phyloP scores from a whole-genome alignment of 1,284 basidiomycete genomes.

The Cutaneotrichosporon daszewskae region DNA sequence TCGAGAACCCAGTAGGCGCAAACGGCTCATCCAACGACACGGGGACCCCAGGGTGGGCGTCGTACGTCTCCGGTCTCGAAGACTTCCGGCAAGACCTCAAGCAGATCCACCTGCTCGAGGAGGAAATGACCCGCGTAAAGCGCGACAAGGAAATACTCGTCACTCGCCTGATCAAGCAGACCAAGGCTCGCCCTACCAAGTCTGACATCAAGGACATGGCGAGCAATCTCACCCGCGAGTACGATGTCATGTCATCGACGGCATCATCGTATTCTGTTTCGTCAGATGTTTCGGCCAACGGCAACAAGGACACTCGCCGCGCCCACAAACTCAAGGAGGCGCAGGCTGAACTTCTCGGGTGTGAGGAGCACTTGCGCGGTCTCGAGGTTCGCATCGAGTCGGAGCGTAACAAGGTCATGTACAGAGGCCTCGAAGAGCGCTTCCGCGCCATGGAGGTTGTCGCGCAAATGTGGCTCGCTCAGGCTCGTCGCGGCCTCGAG shows the following conservation, averaged over 20 bases:
- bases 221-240: slow-evolving; percentile 9
- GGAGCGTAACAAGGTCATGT: slow-evolving; percentile 48
- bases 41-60: slow-evolving; percentile 40
- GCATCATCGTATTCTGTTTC: slow-evolving; percentile 26
- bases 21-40: slow-evolving; percentile 11
- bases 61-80: slow-evolving; percentile 41
- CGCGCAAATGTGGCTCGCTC: slow-evolving; percentile 45
- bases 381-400: slow-evolving; percentile 45
- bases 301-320: slow-evolving; percentile 37
- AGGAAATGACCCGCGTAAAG: slow-evolving; percentile 45
- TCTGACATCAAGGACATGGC: slow-evolving; percentile 41
- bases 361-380: slow-evolving; percentile 45
- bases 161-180: slow-evolving; percentile 45
- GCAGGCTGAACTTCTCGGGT: slow-evolving; percentile 47
- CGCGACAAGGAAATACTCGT: slow-evolving; percentile 47
- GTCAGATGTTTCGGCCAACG: slow-evolving; percentile 22
- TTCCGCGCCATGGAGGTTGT: slow-evolving; percentile 48
- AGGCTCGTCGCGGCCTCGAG: slow-evolving; percentile 41
- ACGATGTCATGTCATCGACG: slow-evolving; percentile 23
- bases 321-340: slow-evolving; percentile 44
- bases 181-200: slow-evolving; percentile 44
- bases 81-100: slow-evolving; percentile 47
- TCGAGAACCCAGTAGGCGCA: slow-evolving; percentile 4
- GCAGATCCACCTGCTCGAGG: slow-evolving; percentile 46
- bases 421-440: slow-evolving; percentile 43